phyloP scores from a whole-genome alignment of 768 basidiomycete genomes.

The Lactarius akahatsu region DNA sequence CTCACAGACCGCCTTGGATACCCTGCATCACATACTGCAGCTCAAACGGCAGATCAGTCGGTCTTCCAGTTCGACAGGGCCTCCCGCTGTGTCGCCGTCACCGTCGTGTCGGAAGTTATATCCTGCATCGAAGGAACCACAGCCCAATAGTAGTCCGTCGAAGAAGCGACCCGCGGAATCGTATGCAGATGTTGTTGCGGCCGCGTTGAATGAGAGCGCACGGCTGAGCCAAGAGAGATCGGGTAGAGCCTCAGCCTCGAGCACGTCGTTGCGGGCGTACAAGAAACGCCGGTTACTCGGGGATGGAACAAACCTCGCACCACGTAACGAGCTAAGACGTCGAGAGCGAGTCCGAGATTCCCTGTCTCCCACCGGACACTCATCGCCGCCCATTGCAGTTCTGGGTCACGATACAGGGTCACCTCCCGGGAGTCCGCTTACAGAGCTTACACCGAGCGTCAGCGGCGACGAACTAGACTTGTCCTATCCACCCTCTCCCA shows the following conservation, averaged over 20 bases:
- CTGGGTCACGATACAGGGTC: neutral
- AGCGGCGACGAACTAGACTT: slow-evolving; percentile 16
- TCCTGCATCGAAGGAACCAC: neutral
- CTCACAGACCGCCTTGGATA: slow-evolving; percentile 12
- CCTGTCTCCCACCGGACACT: neutral
- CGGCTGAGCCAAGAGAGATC: neutral
- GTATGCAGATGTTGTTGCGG: slow-evolving; percentile 20
- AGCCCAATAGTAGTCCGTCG: neutral
- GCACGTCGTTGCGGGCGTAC: slow-evolving; percentile 17
- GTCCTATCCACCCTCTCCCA: slow-evolving; percentile 15
- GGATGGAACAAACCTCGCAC: neutral
- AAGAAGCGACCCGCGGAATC: neutral
- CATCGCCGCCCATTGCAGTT: slow-evolving; percentile 12
- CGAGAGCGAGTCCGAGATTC: neutral
- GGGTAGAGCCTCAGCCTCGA: neutral
- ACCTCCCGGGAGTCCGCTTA: neutral
- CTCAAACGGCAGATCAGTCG: slow-evolving; percentile 11
- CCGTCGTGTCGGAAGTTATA: neutral
- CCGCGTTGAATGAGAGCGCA: slow-evolving; percentile 18
- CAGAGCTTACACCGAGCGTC: slow-evolving; percentile 1
- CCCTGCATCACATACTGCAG: slow-evolving; percentile 12
- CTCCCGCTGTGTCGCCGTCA: neutral
- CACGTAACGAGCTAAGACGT: neutral
- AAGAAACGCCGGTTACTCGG: slow-evolving; percentile 1
- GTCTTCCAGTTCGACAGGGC: neutral